Evolutionary conservation across 257 asterid genomes (phyloP), one percentile per base, ranked within the genome.

Genomic region (Petunia axillaris): DNA sequence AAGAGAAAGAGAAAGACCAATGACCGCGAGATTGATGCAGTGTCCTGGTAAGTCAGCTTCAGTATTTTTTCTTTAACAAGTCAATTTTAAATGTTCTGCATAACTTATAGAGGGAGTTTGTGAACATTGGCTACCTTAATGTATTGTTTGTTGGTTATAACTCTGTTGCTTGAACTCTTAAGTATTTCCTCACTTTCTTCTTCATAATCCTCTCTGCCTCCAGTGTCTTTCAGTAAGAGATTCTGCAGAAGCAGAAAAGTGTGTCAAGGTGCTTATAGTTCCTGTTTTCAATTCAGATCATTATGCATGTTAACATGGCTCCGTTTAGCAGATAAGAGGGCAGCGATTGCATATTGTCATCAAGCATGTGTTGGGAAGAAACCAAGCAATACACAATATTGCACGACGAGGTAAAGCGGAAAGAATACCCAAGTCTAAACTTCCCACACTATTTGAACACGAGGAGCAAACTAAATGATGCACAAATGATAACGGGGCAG

Each of bases 81-180:
- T n/a, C n/a, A n/a, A n/a, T n/a, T n/a, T 25, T 25, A 25, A 25
- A 25, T 25, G 25, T 25, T 25, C 0, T 25, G 25, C 25, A 25
- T 25, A 0, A 25, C 25, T 25, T 25, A 39, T 52, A 55, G 48
- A 77, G 41, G 43, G 39, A 71, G 37, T 54, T 64, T 11, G 25
- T 43, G 43, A 25, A 25, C 0, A 54, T 66, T 77, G 62, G 62
- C 86, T 81, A 90, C 92, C 89, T 79, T 74, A 70, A 25, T 80
- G 76, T 89, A 81, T 16, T 82, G 85, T 78, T 81, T 82, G 58
- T 79, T 67, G 64, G 88, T 67, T 3, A 80, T 35, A 8, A 71
- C 9, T 70, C 5, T 73, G 39, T 81, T 59, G 40, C 57, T 57
- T 50, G 41, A 58, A n/a, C 50, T 50, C 2, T 58, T 64, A 59